Percentiles rank a stretch among this genome's conserved stretches.
phyloP scores from a whole-genome alignment of 768 basidiomycete species.

The Coprinopsis marcescibilis region DNA sequence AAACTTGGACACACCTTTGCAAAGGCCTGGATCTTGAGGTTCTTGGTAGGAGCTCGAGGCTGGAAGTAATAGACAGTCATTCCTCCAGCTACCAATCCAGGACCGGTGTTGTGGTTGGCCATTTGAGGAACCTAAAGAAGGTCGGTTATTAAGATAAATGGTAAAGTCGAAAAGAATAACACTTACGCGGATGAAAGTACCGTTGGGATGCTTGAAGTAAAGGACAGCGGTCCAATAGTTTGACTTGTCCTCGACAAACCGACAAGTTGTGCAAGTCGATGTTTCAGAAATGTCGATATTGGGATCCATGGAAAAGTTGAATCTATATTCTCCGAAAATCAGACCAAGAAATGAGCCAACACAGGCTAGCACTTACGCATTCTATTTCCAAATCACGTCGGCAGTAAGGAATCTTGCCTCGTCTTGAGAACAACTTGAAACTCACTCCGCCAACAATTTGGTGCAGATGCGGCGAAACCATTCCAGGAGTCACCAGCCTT shows the following conservation, averaged over 20 bases:
- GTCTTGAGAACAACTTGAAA: too few species aligned
- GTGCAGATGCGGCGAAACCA: too few species aligned
- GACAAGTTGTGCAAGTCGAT: constrained; percentile 13
- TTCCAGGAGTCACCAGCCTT: too few species aligned
- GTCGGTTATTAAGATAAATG: not conserved
- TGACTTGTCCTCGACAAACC: constrained; percentile 13
- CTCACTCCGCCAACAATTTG: too few species aligned
- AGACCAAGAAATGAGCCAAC: not conserved
- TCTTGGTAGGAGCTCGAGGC: constrained; percentile 7
- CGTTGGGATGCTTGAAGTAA: constrained; percentile 13
- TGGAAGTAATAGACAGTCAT: constrained; percentile 11
- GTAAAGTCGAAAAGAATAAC: not conserved
- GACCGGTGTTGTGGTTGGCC: constrained; percentile 1
- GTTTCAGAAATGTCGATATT: constrained; percentile 1
- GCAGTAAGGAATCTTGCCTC: too few species aligned
- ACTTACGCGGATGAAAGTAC: constrained; percentile 11
- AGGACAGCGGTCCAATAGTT: constrained; percentile 14
- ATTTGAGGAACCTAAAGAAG: constrained; percentile 7
- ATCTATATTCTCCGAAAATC: not conserved
- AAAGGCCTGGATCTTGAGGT: constrained; percentile 6
- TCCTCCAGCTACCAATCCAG: constrained; percentile 6
- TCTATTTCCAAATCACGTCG: too few species aligned
- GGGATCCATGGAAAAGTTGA: constrained; percentile 12
- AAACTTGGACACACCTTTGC: constrained; percentile 5
- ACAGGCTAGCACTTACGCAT: constrained; percentile 3